A percentile compares a stretch with the other conserved stretches of the same genome.
Evolutionary conservation across 2,329 filamentous ascomycete genomes (phyloP).

Genomic region (Exophiala xenobiotica): DNA sequence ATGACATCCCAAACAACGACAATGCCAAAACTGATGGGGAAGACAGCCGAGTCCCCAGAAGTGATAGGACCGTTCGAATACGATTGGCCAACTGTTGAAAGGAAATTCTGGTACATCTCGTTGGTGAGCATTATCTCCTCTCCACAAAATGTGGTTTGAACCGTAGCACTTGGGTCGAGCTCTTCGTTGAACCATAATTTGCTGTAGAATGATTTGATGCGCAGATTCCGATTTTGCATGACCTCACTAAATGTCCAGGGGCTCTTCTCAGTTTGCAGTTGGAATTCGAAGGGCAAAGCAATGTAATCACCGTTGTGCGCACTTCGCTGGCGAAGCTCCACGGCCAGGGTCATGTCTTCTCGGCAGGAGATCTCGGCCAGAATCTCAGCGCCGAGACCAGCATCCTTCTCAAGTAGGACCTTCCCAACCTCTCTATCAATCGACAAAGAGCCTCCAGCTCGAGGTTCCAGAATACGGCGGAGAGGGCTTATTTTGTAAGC

Average conservation of each 20-base stretch:
- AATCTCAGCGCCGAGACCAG: not conserved
- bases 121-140: slow-evolving; percentile 82
- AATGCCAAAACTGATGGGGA: slow-evolving; percentile 98
- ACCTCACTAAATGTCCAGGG: slow-evolving; percentile 97
- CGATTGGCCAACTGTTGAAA: slow-evolving; percentile 95
- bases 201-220: slow-evolving; percentile 99
- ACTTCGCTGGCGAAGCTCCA: slow-evolving; percentile 76
- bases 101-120: slow-evolving; percentile 88
- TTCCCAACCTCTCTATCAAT: slow-evolving; percentile 4
- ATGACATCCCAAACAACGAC: slow-evolving; percentile 99
- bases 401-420: slow-evolving; percentile 3
- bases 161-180: slow-evolving; percentile 73
- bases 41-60: slow-evolving; percentile 88
- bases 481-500: not conserved
- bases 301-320: slow-evolving; percentile 80
- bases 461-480: slow-evolving; percentile 2
- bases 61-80: slow-evolving; percentile 96
- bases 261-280: slow-evolving; percentile 89
- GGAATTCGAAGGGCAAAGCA: slow-evolving; percentile 80
- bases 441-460: not conserved
- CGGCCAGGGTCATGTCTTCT: not conserved
- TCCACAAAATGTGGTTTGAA: slow-evolving; percentile 86
- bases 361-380: slow-evolving; percentile 3
- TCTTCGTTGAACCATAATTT: slow-evolving; percentile 94
- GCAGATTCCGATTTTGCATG: slow-evolving; percentile 92